Evolutionary conservation across 257 asterid genomes (phyloP).

Genomic region (Salvia hispanica): DNA sequence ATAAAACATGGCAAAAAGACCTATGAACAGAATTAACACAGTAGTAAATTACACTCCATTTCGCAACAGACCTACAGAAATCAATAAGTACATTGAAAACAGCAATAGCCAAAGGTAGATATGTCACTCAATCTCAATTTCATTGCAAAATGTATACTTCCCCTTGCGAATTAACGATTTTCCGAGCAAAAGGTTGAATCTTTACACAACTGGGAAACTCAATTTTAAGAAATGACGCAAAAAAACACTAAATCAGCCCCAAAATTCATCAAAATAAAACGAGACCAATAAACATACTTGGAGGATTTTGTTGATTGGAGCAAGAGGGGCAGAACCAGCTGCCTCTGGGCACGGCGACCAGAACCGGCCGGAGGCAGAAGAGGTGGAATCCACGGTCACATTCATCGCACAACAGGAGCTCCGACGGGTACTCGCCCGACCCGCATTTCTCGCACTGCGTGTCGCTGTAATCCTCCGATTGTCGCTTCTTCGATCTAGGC

Average conservation of each 20-base stretch:
- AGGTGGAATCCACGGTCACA: constrained; percentile 81
- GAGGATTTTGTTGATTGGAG: constrained; percentile 28
- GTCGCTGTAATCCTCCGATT: constrained; percentile 43
- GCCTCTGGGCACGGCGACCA: constrained; percentile 75
- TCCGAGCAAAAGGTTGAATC: neutral
- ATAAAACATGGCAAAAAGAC: neutral
- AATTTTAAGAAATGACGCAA: neutral
- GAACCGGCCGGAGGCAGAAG: constrained; percentile 73
- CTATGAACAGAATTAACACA: neutral
- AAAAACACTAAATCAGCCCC: neutral
- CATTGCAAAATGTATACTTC: neutral
- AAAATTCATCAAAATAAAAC: neutral
- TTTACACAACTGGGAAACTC: neutral
- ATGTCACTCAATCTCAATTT: neutral
- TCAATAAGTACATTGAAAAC: neutral
- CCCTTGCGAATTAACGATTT: neutral
- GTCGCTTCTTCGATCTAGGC: constrained; percentile 34
- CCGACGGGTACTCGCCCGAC: constrained; percentile 59
- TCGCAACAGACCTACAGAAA: neutral
- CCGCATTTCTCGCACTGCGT: constrained; percentile 70
- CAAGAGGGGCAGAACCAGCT: constrained; percentile 80
- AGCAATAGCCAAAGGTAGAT: neutral
- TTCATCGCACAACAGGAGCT: constrained; percentile 82
- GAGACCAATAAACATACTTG: constrained; percentile 41
- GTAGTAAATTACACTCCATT: neutral